A percentile compares a stretch with the other conserved stretches of the same genome.
Evolutionary conservation across 2,329 filamentous ascomycete genomes (phyloP).

Genomic region (Fusarium solani-melongenae): DNA sequence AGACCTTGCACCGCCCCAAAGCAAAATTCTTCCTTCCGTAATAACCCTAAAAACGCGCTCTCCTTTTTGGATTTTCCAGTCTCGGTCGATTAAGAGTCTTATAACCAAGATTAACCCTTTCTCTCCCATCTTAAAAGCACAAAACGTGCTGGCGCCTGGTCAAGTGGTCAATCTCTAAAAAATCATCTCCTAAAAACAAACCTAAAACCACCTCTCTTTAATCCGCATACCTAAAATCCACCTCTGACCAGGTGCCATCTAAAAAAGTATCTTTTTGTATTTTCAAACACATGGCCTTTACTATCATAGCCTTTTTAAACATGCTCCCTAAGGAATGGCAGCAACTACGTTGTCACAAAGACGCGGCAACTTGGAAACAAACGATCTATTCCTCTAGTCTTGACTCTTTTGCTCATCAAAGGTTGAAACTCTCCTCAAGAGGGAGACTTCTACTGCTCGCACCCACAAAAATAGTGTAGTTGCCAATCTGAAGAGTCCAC

Average conservation of each 20-base stretch:
- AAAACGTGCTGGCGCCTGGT: not conserved
- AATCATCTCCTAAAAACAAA: not conserved
- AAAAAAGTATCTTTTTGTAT: not conserved
- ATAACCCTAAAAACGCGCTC: not conserved
- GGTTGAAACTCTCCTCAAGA: conserved; percentile 1
- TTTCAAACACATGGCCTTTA: not conserved
- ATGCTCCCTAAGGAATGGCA: not conserved
- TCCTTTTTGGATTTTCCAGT: not conserved
- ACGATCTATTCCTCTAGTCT: not conserved
- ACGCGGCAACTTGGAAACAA: not conserved
- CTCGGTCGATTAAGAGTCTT: not conserved
- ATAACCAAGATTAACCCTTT: not conserved
- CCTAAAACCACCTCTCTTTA: not conserved
- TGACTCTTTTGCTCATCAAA: not conserved
- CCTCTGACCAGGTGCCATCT: not conserved
- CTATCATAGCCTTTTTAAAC: not conserved
- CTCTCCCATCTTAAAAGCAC: not conserved
- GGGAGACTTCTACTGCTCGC: conserved; percentile 57
- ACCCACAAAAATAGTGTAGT: conserved; percentile 57
- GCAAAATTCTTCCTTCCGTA: not conserved
- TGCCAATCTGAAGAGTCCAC: conserved; percentile 63
- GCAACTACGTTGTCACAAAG: not conserved
- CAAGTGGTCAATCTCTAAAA: not conserved
- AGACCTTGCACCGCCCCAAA: not conserved
- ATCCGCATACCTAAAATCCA: not conserved